phyloP scores from a whole-genome alignment of 371 early-diverging fungal genomes.

The Cokeromyces recurvatus region DNA sequence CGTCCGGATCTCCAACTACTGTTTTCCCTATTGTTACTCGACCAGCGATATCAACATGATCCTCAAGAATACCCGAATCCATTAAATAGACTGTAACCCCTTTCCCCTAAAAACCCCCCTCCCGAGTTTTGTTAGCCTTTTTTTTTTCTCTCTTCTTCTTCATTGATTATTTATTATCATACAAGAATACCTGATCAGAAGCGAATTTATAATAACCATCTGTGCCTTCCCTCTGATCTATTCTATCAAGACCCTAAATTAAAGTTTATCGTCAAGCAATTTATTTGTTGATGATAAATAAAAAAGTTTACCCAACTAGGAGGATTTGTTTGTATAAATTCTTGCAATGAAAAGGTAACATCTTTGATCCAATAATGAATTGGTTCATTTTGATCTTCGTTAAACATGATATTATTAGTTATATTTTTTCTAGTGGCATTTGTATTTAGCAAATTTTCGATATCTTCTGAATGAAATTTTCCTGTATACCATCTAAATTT shows the following conservation, averaged over 20 bases:
- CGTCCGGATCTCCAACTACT: slow-evolving; percentile 19
- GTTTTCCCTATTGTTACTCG: slow-evolving; percentile 30
- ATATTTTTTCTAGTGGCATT: neutral
- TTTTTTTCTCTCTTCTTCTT: no score
- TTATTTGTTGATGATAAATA: neutral
- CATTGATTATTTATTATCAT: no score
- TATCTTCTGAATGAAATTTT: slow-evolving; percentile 18
- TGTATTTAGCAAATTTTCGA: slow-evolving; percentile 17
- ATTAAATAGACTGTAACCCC: slow-evolving; percentile 38
- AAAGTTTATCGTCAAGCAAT: neutral
- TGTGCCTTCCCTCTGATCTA: slow-evolving; percentile 37
- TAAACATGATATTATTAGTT: neutral
- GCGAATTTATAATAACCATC: slow-evolving; percentile 34
- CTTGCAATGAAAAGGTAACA: slow-evolving; percentile 32
- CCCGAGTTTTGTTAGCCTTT: no score
- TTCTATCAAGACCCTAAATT: slow-evolving; percentile 35
- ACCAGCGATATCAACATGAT: slow-evolving; percentile 35
- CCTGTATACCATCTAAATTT: slow-evolving; percentile 39
- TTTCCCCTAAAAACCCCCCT: no score
- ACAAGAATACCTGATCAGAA: slow-evolving; percentile 18
- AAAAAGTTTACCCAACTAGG: slow-evolving; percentile 38
- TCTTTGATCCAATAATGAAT: slow-evolving; percentile 43
- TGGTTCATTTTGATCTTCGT: slow-evolving; percentile 1
- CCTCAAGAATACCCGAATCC: slow-evolving; percentile 29
- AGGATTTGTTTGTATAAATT: slow-evolving; percentile 35